Conservation (phyloP, 345 rosid genomes). For the Syzygium aqueum region DNA sequence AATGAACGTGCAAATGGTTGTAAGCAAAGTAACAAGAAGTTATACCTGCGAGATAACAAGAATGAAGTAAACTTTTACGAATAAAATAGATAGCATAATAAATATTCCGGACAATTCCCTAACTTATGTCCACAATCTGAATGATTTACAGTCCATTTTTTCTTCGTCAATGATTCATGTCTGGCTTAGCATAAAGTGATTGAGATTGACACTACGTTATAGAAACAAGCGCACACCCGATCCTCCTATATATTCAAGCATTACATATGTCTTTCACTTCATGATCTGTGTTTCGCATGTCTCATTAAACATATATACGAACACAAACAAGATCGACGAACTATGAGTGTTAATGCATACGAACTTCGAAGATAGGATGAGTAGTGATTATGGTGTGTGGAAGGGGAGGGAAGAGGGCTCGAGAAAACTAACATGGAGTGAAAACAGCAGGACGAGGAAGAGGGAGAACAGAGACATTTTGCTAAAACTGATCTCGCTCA, state of each 20-base stretch:
- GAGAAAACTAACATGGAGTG: slow-evolving; percentile 24
- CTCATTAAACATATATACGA: background rate
- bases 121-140: background rate
- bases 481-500: background rate
- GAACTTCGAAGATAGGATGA: background rate
- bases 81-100: background rate
- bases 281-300: background rate
- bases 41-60: background rate
- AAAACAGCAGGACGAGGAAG: background rate
- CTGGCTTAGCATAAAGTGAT: background rate
- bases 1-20: background rate
- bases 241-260: accelerated
- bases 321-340: background rate
- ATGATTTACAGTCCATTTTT: background rate
- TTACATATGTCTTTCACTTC: background rate
- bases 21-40: background rate
- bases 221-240: background rate
- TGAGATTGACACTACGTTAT: accelerated
- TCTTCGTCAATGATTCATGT: background rate
- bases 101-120: background rate
- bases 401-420: background rate
- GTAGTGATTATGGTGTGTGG: background rate
- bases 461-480: background rate
- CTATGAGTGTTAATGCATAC: background rate
- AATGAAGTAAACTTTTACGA: background rate